Conservation (phyloP, 805 yeast species). For the Metschnikowia vanudenii region DNA sequence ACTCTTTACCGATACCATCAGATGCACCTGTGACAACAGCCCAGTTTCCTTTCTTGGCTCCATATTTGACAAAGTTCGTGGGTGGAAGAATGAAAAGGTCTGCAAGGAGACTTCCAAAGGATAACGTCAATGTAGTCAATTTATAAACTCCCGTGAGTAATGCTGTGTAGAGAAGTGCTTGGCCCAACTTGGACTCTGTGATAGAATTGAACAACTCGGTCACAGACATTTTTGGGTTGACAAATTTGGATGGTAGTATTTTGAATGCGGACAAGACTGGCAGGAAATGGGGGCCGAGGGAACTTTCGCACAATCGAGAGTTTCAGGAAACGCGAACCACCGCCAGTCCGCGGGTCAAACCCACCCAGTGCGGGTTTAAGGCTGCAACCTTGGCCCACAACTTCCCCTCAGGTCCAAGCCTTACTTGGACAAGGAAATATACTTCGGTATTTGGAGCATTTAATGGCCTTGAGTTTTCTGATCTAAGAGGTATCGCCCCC, state of each 20-base stretch:
- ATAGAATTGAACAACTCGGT: conserved; percentile 5
- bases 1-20: conserved; percentile 96
- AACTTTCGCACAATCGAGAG: not conserved
- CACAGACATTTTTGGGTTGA: not conserved
- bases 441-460: too few relatives aligned
- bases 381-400: not conserved
- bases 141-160: conserved; percentile 65
- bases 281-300: not conserved
- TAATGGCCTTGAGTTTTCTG: too few relatives aligned
- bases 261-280: not conserved
- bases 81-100: conserved; percentile 67
- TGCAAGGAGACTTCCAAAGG: conserved; percentile 50
- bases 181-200: conserved; percentile 17
- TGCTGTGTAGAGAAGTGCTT: conserved; percentile 28
- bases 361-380: not conserved
- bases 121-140: conserved; percentile 49
- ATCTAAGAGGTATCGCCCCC: too few relatives aligned
- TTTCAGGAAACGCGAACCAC: not conserved
- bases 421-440: too few relatives aligned
- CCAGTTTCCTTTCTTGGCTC: conserved; percentile 74
- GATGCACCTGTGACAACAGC: conserved; percentile 98
- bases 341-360: not conserved
- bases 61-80: conserved; percentile 62
- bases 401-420: not conserved
- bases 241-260: not conserved